Evolutionary conservation across 1,139 yeast species (phyloP), one percentile per base, ranked within the genome.

Genomic region (Geotrichum bryndzae): DNA sequence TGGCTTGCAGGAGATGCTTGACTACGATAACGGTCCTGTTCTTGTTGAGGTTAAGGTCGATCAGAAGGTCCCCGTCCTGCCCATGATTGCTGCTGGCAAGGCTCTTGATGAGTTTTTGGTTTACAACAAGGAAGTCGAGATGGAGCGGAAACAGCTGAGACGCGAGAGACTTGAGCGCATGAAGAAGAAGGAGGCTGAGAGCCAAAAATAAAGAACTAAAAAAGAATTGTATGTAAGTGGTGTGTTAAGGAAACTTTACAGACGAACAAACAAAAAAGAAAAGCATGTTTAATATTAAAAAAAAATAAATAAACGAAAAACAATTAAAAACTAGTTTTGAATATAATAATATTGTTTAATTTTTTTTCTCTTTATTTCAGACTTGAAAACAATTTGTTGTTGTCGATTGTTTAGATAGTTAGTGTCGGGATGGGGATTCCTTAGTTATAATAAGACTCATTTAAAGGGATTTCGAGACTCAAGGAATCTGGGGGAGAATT

Each of bases 21-120:
- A 83, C 65, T 80, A 83, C 70, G 78, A 80, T 60, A 82, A 83
- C 51, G 96, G 96, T 29, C 98, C 99, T 25, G 90, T 92, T 58
- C 82, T 94, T 72, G 78, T 92, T 72, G 99, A 94, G 79, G 98
- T 91, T 59, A 72, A 86, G 65, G 96, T 91, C 52, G 98, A 92
- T 78, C 87, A 87, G 83, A 94, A 94, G 82, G 97, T 94, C 58
- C 98, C 98, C 56, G 98, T 95, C 65, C 83, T 94, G 75, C 99
- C 99, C 63, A 92, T 94, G 96, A 99, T 94, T 60, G 97, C 99
- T 61, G 96, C 86, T 64, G 99, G 99, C 70, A 90, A 88, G 76
- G 97, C 89, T 66, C 82, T 94, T 71, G 95, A 94, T 73, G 98
- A 94, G 76, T 91, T 94, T 74, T 88, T 94, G 69, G 82, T 83